These are phyloP conservation scores for Wickerhamiella australiensis DNA, from an alignment of 805 yeast species.

Conservation along the genomic window DNA sequence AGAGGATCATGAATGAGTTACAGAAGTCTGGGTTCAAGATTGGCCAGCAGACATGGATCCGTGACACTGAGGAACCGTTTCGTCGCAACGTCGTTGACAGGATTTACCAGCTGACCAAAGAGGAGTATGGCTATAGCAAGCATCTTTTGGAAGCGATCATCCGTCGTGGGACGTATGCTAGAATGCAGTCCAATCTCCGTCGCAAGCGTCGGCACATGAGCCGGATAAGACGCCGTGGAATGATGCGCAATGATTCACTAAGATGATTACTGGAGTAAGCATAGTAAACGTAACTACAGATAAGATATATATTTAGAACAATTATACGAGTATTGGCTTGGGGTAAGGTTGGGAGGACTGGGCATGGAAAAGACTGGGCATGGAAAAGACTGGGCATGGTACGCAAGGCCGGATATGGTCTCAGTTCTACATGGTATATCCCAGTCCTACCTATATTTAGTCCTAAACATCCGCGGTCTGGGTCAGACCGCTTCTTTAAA, in stretches of 20 bases:
- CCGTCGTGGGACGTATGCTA: slow-evolving; percentile 59
- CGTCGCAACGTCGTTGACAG: slow-evolving; percentile 39
- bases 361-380: too few species aligned
- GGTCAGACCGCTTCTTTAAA: too few species aligned
- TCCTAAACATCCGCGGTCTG: too few species aligned
- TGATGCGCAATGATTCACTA: background rate
- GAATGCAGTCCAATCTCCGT: slow-evolving; percentile 22
- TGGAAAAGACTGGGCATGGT: too few species aligned
- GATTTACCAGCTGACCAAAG: slow-evolving; percentile 38
- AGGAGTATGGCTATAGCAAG: slow-evolving; percentile 41
- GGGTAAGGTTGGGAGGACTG: too few species aligned
- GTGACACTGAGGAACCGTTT: slow-evolving; percentile 52
- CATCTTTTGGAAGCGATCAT: slow-evolving; percentile 57
- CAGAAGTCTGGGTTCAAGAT: slow-evolving; percentile 52
- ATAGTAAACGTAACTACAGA: background rate
- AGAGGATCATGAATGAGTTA: slow-evolving; percentile 29
- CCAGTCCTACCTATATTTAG: too few species aligned
- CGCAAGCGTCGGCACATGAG: slow-evolving; percentile 15
- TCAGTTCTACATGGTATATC: too few species aligned
- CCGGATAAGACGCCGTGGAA: background rate
- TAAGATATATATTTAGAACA: too few species aligned
- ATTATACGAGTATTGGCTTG: too few species aligned
- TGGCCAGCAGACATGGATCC: slow-evolving; percentile 73
- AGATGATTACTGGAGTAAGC: background rate
- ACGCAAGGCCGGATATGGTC: too few species aligned